These are phyloP conservation scores for Dioscorea dumetorum DNA, from an alignment of 106 monocot species.

Conservation along the genomic window DNA sequence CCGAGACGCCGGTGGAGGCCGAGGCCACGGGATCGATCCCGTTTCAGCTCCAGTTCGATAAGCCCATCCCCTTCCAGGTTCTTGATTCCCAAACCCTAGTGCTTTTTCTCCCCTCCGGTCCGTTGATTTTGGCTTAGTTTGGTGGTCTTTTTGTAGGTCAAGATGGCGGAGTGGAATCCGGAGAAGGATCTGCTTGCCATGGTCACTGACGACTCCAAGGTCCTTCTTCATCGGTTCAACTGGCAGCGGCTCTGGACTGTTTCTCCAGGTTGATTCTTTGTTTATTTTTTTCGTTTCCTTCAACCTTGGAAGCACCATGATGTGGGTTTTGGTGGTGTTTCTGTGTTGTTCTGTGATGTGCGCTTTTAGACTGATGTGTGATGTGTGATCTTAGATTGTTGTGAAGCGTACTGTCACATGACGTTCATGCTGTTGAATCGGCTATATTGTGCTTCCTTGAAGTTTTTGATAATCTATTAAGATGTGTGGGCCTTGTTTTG, in stretches of 20 bases:
- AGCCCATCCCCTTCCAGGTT: slow-evolving; percentile 80
- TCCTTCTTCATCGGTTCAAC: slow-evolving; percentile 93
- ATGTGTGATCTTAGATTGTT: no score
- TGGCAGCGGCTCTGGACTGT: slow-evolving; percentile 96
- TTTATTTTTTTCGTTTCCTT: no score
- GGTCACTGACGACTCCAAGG: slow-evolving; percentile 80
- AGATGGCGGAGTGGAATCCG: slow-evolving; percentile 95
- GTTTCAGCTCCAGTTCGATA: slow-evolving; percentile 95
- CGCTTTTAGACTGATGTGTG: no score
- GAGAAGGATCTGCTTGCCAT: slow-evolving; percentile 97
- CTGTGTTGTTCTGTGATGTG: no score
- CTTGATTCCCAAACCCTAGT: background rate
- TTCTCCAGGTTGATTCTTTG: slow-evolving; percentile 45
- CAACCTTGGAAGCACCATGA: no score
- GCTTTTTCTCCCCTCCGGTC: background rate
- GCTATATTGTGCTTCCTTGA: no score
- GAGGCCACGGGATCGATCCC: slow-evolving; percentile 24
- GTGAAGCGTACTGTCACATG: no score
- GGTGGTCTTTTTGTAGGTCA: slow-evolving; percentile 38
- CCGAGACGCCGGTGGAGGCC: no score
- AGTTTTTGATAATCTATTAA: no score
- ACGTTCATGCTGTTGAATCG: no score
- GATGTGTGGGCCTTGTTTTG: no score
- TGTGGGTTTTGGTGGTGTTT: no score
- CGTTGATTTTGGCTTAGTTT: background rate